Conservation (phyloP, 495 filamentous ascomycete species). For the Podospora australis region DNA sequence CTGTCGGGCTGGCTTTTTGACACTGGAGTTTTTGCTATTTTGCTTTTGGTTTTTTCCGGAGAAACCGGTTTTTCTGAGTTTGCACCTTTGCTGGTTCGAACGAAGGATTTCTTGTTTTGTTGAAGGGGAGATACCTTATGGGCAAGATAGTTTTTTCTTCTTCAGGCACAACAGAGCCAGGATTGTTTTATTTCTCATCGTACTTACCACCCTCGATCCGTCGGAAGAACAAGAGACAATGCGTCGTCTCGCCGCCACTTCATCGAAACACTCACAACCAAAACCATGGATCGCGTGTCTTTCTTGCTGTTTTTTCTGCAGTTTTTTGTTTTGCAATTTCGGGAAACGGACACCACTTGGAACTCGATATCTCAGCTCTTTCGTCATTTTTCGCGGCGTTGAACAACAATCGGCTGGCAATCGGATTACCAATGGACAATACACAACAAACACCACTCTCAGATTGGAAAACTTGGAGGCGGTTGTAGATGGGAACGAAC, state of each 20-base stretch:
- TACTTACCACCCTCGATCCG: no score
- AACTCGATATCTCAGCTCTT: constrained; percentile 15
- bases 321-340: constrained; percentile 6
- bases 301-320: constrained; percentile 14
- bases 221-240: constrained; percentile 7
- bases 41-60: constrained; percentile 21
- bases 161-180: no score
- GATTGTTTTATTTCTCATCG: no score
- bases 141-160: constrained; percentile 6
- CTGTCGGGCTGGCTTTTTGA: constrained; percentile 15
- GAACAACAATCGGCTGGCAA: constrained; percentile 8
- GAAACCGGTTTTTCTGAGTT: constrained; percentile 14
- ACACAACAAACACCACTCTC: constrained; percentile 15
- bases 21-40: constrained; percentile 10
- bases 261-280: neutral
- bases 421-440: constrained; percentile 7
- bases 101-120: constrained; percentile 10
- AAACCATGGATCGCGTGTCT: constrained; percentile 18
- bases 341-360: constrained; percentile 9
- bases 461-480: constrained; percentile 22
- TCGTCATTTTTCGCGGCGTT: constrained; percentile 14
- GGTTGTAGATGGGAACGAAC: no score
- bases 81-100: constrained; percentile 3
- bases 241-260: no score
- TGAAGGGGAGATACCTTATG: no score